Percentiles rank a stretch among this genome's conserved stretches.
Conservation (phyloP, 495 filamentous ascomycete genomes). For the Lentithecium fluviatile region DNA sequence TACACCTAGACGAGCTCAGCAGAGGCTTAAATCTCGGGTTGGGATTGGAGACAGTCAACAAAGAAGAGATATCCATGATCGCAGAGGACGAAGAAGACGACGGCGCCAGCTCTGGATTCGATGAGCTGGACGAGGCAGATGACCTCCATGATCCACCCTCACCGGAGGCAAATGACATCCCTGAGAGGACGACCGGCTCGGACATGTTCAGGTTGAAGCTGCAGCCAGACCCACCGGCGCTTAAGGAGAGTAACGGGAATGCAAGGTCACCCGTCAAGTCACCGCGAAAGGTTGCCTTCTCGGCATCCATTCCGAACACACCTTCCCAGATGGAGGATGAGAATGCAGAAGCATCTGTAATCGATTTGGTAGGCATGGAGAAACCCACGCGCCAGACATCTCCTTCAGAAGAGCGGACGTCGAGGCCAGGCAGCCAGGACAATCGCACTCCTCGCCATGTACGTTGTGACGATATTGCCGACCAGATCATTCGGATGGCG, state of each 20-base stretch:
- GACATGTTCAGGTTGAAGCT: conserved; percentile 40
- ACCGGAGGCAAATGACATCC: conserved; percentile 26
- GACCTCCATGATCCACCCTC: conserved; percentile 23
- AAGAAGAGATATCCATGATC: conserved; percentile 18
- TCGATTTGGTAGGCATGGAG: conserved; percentile 11
- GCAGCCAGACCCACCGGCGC: conserved; percentile 30
- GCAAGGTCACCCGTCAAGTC: conserved; percentile 30
- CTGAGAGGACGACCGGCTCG: conserved; percentile 24
- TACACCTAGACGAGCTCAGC: conserved; percentile 80
- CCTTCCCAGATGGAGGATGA: conserved; percentile 28
- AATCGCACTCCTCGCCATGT: conserved; percentile 31
- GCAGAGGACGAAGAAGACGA: conserved; percentile 24
- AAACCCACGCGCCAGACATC: not conserved
- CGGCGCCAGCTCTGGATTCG: conserved; percentile 20
- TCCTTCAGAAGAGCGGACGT: conserved; percentile 11
- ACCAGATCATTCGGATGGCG: conserved; percentile 9
- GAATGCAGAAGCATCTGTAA: conserved; percentile 25
- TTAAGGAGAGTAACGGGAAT: conserved; percentile 36
- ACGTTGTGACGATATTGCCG: conserved; percentile 30
- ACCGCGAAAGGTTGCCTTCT: conserved; percentile 37
- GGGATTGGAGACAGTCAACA: conserved; percentile 24
- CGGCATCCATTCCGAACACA: conserved; percentile 28
- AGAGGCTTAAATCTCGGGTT: conserved; percentile 57
- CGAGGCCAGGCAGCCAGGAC: conserved; percentile 18
- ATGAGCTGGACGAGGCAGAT: conserved; percentile 30